Percentiles rank a stretch among this genome's conserved stretches.
Evolutionary conservation across 2,329 filamentous ascomycete genomes (phyloP).

Genomic region (Lasiodiplodia sp.): DNA sequence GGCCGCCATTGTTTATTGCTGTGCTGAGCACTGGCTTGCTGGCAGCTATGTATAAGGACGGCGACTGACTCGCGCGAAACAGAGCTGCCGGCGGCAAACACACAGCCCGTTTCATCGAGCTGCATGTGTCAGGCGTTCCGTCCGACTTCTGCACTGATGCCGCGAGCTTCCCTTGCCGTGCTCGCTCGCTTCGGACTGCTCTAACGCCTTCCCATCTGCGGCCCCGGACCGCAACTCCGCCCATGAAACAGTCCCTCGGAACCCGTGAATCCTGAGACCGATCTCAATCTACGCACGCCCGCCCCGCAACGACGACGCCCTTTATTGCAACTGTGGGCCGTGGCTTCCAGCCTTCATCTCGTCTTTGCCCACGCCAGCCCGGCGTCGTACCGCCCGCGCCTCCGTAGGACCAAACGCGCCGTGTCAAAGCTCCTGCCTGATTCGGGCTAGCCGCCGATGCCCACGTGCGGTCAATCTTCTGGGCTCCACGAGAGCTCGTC

Average conservation of each 20-base stretch:
- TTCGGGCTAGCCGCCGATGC: slow-evolving; percentile 4
- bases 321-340: slow-evolving; percentile 8
- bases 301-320: neutral
- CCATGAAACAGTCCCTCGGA: slow-evolving; percentile 12
- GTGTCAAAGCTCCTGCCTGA: slow-evolving; percentile 2
- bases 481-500: too few relatives aligned
- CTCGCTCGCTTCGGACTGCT: neutral
- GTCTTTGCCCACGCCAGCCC: too few relatives aligned
- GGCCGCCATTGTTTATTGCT: neutral
- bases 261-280: neutral
- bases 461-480: too few relatives aligned
- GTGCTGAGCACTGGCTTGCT: neutral
- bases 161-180: neutral
- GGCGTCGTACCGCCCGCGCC: too few relatives aligned
- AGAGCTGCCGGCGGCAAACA: slow-evolving; percentile 1
- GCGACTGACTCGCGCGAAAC: slow-evolving; percentile 17
- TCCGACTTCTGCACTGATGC: neutral
- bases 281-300: slow-evolving; percentile 4
- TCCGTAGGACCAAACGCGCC: neutral
- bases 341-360: neutral
- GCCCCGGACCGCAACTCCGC: slow-evolving; percentile 15
- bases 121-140: slow-evolving; percentile 11
- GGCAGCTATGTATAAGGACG: neutral
- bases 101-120: slow-evolving; percentile 1
- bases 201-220: neutral